Base-by-base conservation (phyloP, 1,284 basidiomycete genomes). In the Ganoderma lucidum region DNA sequence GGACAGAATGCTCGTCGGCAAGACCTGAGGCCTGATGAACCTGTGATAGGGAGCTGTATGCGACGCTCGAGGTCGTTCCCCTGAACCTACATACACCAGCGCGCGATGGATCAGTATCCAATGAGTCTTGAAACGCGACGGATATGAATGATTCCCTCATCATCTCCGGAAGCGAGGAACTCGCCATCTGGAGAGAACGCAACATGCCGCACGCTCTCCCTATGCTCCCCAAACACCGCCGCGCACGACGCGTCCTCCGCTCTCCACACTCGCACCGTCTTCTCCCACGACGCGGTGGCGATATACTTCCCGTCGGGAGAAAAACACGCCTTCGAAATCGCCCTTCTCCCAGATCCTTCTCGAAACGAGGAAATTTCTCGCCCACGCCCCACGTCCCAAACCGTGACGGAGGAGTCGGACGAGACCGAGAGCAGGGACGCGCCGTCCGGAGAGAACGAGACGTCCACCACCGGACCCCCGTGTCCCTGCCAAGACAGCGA, bases 151-250 rank as follows among this genome's bases (percentile, higher is more conserved):
- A 39, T 23, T 4, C 56, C 56, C 0, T 23, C 35, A 17, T 19
- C 19, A 39, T n/a, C 56, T 12, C 35, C 56, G 8, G 56, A 59
- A 10, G 35, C 32, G 35, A 59, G 23, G 6, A 59, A 37, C 61
- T 28, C 45, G 19, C 61, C 61, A 44, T 62, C 41, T 10, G 28
- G 61, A 30, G 61, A 44, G 41, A 62, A 62, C 12, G 41, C 61
- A 35, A 62, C 61, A 19, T 42, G 45, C 35, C 35, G 15, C 12
- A 62, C 61, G 17, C 19, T 9, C 4, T 30, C 61, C 12, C 28
- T 12, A 10, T 62, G 61, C 30, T 48, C 39, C 0, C 14, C 19
- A 32, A 42, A 30, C 41, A 44, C 41, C 41, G 17, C 28, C 6
- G 14, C n/a, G 28, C 61, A 62, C 19, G 32, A 35, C 10, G 30